phyloP scores from a whole-genome alignment of 148 eudicot species.

The Vaccinium myrtillus region DNA sequence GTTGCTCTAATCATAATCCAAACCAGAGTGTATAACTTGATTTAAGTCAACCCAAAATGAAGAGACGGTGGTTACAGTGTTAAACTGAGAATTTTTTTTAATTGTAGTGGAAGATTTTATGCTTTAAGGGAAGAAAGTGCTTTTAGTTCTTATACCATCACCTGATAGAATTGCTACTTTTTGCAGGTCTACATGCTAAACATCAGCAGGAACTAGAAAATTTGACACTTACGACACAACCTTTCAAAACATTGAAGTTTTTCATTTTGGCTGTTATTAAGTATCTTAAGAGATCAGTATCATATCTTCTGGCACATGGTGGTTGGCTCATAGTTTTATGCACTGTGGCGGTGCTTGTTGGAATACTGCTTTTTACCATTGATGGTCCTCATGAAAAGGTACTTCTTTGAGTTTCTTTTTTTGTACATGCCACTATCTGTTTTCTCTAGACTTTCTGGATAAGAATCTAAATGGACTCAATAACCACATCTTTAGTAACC shows the following conservation, averaged over 20 bases:
- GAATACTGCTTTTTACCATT: constrained; percentile 46
- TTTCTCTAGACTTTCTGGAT: not conserved
- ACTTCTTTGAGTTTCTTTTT: not conserved
- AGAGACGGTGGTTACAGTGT: not conserved
- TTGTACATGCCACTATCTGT: not conserved
- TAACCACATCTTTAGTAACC: not conserved
- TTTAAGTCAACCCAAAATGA: not conserved
- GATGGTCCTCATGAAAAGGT: constrained; percentile 95
- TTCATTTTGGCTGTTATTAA: constrained; percentile 62
- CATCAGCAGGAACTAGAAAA: constrained; percentile 74
- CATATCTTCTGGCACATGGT: constrained; percentile 66
- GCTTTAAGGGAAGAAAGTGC: not conserved
- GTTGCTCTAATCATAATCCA: not conserved
- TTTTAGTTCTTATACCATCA: not conserved
- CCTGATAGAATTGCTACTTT: constrained; percentile 18
- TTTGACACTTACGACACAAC: constrained; percentile 73
- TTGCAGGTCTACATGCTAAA: constrained; percentile 63
- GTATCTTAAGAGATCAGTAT: constrained; percentile 49
- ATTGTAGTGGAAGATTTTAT: not conserved
- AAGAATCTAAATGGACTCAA: not conserved
- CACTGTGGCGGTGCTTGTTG: constrained; percentile 35
- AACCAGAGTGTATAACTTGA: not conserved
- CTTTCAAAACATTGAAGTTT: constrained; percentile 68
- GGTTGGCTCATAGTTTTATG: constrained; percentile 61
- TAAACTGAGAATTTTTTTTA: not conserved